Percentiles rank a stretch among this genome's conserved stretches.
Evolutionary conservation across 148 eudicot genomes (phyloP).

Genomic region (Rhododendron vialii): DNA sequence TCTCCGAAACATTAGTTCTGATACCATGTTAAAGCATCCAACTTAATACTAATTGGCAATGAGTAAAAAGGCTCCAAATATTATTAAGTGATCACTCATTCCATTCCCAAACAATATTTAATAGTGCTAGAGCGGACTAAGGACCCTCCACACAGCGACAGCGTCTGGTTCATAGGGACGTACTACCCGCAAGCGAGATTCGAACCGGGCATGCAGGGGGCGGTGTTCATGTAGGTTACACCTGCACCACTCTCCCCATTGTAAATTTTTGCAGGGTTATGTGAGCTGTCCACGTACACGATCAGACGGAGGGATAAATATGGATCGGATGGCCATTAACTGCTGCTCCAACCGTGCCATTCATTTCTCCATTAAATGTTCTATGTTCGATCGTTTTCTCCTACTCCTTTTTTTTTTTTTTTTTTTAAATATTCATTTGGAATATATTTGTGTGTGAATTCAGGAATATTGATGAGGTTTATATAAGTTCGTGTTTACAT

Average conservation of each 20-base stretch:
- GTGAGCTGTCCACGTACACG: conserved; percentile 8
- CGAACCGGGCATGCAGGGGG: too few species aligned
- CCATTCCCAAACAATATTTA: too few species aligned
- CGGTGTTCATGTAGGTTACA: background rate
- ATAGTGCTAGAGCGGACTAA: too few species aligned
- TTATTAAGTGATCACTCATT: too few species aligned
- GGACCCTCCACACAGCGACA: too few species aligned
- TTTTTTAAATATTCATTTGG: background rate
- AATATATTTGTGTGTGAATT: background rate
- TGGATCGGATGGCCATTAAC: conserved; percentile 2
- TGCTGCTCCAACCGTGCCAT: conserved; percentile 10
- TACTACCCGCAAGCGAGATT: too few species aligned
- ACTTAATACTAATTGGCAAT: too few species aligned
- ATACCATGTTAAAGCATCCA: too few species aligned
- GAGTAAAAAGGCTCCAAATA: too few species aligned
- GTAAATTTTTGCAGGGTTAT: background rate
- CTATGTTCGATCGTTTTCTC: background rate
- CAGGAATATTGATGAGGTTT: background rate
- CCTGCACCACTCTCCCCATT: background rate
- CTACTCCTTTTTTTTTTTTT: background rate
- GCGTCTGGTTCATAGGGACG: too few species aligned
- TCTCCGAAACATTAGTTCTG: too few species aligned
- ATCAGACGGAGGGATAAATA: background rate
- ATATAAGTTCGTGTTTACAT: background rate
- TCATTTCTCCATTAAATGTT: conserved; percentile 28